Conservation (phyloP, 2,329 filamentous ascomycete species). For the Tricladium varicosporioides region DNA sequence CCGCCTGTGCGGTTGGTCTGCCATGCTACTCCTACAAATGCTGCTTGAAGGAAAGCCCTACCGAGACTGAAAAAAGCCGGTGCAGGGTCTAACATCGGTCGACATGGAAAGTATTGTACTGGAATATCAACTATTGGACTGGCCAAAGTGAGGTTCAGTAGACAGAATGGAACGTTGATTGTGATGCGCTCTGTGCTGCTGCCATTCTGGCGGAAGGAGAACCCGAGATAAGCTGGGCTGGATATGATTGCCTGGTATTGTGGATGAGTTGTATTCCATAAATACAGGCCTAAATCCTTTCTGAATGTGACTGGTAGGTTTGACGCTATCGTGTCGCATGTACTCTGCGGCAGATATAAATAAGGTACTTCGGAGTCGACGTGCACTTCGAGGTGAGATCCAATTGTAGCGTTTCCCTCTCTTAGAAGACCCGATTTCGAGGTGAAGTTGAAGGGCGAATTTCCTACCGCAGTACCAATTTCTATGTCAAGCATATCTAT, state of each 20-base stretch:
- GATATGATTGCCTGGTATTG: slow-evolving; percentile 32
- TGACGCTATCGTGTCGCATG: slow-evolving; percentile 35
- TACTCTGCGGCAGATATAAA: slow-evolving; percentile 33
- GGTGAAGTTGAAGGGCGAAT: slow-evolving; percentile 15
- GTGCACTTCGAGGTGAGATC: slow-evolving; percentile 1
- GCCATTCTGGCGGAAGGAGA: slow-evolving; percentile 31
- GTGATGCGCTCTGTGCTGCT: slow-evolving; percentile 31
- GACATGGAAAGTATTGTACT: slow-evolving; percentile 17
- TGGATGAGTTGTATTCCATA: slow-evolving; percentile 33
- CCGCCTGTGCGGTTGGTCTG: slow-evolving; percentile 3
- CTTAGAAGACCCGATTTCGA: slow-evolving; percentile 16
- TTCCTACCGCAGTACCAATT: slow-evolving; percentile 18
- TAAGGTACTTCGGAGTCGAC: slow-evolving; percentile 29
- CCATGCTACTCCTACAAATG: slow-evolving; percentile 35
- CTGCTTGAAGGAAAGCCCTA: slow-evolving; percentile 38
- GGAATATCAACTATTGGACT: slow-evolving; percentile 12
- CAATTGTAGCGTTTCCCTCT: slow-evolving; percentile 14
- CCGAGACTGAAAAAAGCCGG: slow-evolving; percentile 26
- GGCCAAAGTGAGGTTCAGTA: slow-evolving; percentile 18
- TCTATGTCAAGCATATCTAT: slow-evolving; percentile 24
- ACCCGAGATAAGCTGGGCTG: slow-evolving; percentile 36
- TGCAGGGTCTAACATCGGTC: neutral
- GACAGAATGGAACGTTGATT: slow-evolving; percentile 18
- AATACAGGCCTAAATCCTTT: slow-evolving; percentile 30
- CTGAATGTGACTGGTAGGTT: slow-evolving; percentile 33